Base-by-base conservation (phyloP, 257 asterid genomes). In the Datura wrightii region DNA sequence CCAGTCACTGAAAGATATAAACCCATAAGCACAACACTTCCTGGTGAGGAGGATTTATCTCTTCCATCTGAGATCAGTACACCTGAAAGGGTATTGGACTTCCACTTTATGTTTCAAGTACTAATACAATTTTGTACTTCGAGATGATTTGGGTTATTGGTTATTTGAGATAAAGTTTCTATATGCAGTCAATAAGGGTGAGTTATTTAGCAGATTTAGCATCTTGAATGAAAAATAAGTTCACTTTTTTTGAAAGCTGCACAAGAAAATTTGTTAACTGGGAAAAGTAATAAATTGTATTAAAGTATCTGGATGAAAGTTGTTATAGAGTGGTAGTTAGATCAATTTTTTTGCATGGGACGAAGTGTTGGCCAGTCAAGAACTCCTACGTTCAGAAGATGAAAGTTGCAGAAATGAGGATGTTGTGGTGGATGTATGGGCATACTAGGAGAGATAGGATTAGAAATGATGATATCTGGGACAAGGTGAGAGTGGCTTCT, bases 61-160 rank as follows among this genome's bases (percentile, higher is more conserved):
- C 66, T 55, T 41, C 83, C 91, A 76, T 82, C 85, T 10, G 79
- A 74, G 82, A 86, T 80, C 60, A 81, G 83, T 83, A 87, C 82
- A 70, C 85, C 88, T 16, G 86, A 89, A 74, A 90, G 91, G 94
- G 98, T 92, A 86, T 79, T 37, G 50, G 39, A 42, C 10, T 13
- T 79, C 44, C 46, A 55, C 58, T 59, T 83, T 56, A 72, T 74
- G 83, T 84, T 70, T 84, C 71, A 71, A 83, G 11, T 42, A n/a
- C 34, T 55, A 41, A 58, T 44, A 16, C 67, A 36, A 10, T 3
- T 36, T 72, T 59, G 1, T 19, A 37, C 70, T 19, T 56, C 10
- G 8, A 50, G 82, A 76, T 76, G 62, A 50, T 76, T 14, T 50
- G 34, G 34, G 14, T 31, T 50, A 1, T 48, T 46, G 60, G 59